These are phyloP conservation scores for Apodospora peruviana DNA, from an alignment of 495 filamentous ascomycete species.

Conservation along the genomic window DNA sequence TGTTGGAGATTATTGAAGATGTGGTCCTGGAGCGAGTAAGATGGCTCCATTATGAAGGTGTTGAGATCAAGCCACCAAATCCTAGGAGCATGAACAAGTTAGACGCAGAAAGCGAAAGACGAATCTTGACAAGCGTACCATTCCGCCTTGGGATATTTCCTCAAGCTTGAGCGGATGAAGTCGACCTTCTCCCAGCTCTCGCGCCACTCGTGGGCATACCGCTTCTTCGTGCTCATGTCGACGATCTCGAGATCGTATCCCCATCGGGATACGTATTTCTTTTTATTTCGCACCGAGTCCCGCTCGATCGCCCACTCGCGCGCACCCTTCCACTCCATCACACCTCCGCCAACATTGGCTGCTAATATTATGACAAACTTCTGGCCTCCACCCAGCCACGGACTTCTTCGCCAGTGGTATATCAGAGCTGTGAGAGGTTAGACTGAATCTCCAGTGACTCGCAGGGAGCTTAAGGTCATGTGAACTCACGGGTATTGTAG, in stretches of 20 bases:
- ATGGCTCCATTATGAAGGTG: conserved; percentile 96
- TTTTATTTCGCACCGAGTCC: conserved; percentile 93
- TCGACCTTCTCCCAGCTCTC: conserved; percentile 99
- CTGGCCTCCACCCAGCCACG: conserved; percentile 68
- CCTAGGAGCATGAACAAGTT: conserved; percentile 48
- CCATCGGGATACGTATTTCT: conserved; percentile 79
- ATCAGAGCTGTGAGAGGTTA: conserved; percentile 29
- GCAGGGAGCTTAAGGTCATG: too few species aligned
- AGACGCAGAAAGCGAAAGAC: too few species aligned
- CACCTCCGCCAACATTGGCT: conserved; percentile 90
- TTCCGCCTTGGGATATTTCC: conserved; percentile 91
- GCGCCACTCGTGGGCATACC: conserved; percentile 98
- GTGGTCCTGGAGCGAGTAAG: conserved; percentile 82
- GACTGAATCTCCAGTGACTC: neutral
- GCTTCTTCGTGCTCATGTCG: conserved; percentile 97
- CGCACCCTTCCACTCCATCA: conserved; percentile 98
- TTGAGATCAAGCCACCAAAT: conserved; percentile 99
- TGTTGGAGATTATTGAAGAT: conserved; percentile 74
- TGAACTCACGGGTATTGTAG: conserved; percentile 60
- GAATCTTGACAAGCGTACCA: conserved; percentile 56
- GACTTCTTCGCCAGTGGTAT: conserved; percentile 43
- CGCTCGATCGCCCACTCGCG: conserved; percentile 97
- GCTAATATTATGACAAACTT: conserved; percentile 93
- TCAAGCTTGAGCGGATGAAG: conserved; percentile 82
- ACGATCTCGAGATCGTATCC: conserved; percentile 95